phyloP scores from a whole-genome alignment of 495 filamentous ascomycete species.

The Xylaria venustula region DNA sequence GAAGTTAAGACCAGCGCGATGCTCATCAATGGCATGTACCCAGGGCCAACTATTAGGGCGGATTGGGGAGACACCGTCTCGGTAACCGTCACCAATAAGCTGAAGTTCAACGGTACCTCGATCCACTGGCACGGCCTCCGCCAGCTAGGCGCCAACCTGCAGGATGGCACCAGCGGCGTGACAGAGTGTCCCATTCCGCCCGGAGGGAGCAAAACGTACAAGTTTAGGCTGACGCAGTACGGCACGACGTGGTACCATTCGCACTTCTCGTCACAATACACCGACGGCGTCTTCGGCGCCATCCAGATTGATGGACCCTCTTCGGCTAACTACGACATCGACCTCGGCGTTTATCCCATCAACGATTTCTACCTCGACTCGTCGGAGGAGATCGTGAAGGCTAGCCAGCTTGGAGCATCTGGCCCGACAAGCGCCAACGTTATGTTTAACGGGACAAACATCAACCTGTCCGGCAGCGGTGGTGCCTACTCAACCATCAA shows the following conservation, averaged over 20 bases:
- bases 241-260: slow-evolving; percentile 53
- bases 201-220: slow-evolving; percentile 44
- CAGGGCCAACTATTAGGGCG: slow-evolving; percentile 56
- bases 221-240: slow-evolving; percentile 50
- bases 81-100: slow-evolving; percentile 49
- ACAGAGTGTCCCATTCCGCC: slow-evolving; percentile 46
- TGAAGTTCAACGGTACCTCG: slow-evolving; percentile 31
- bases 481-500: slow-evolving; percentile 27
- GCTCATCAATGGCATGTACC: slow-evolving; percentile 29
- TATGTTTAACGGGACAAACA: slow-evolving; percentile 31
- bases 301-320: slow-evolving; percentile 56
- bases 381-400: too few species aligned
- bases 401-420: slow-evolving; percentile 7
- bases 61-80: slow-evolving; percentile 57
- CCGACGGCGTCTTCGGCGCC: slow-evolving; percentile 47
- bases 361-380: slow-evolving; percentile 33
- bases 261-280: slow-evolving; percentile 51
- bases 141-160: slow-evolving; percentile 34
- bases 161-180: slow-evolving; percentile 38
- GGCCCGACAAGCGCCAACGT: slow-evolving; percentile 26
- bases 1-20: too few species aligned
- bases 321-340: slow-evolving; percentile 51
- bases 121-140: slow-evolving; percentile 32
- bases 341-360: slow-evolving; percentile 33
- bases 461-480: too few species aligned